These are phyloP conservation scores for Exsudoporus floridanus DNA, from an alignment of 1,284 basidiomycete species.

Conservation along the genomic window DNA sequence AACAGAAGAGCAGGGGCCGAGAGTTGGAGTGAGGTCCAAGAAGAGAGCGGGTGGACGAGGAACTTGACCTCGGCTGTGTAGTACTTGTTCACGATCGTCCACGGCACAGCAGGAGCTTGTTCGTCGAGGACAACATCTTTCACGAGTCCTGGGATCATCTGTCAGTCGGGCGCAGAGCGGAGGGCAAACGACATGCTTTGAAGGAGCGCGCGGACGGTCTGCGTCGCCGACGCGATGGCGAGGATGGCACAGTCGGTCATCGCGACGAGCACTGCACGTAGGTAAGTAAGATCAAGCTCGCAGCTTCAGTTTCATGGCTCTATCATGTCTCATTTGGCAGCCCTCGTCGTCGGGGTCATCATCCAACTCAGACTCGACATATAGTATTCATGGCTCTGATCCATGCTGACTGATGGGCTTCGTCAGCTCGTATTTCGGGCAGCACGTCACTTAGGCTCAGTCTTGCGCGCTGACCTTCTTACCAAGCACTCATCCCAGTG, in stretches of 20 bases:
- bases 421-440: not conserved
- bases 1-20: slow-evolving; percentile 67
- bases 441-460: slow-evolving; percentile 14
- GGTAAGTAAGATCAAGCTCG: not conserved
- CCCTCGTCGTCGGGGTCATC: not conserved
- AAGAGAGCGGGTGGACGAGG: slow-evolving; percentile 46
- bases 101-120: slow-evolving; percentile 47
- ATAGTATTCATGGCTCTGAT: not conserved
- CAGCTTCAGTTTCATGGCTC: too few relatives aligned
- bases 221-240: slow-evolving; percentile 26
- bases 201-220: slow-evolving; percentile 24
- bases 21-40: slow-evolving; percentile 37
- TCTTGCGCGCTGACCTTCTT: slow-evolving; percentile 8
- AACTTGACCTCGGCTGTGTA: slow-evolving; percentile 80
- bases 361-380: not conserved
- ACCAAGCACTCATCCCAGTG: slow-evolving; percentile 7
- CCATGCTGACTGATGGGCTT: slow-evolving; percentile 9
- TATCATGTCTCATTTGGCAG: not conserved
- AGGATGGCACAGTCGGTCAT: slow-evolving; percentile 30
- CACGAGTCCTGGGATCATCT: slow-evolving; percentile 29
- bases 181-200: slow-evolving; percentile 19
- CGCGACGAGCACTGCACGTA: not conserved
- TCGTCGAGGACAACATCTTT: slow-evolving; percentile 24
- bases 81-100: slow-evolving; percentile 83
- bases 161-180: slow-evolving; percentile 20